Conservation (phyloP, 2,329 filamentous ascomycete species). For the Hymenoscyphus infarciens region DNA sequence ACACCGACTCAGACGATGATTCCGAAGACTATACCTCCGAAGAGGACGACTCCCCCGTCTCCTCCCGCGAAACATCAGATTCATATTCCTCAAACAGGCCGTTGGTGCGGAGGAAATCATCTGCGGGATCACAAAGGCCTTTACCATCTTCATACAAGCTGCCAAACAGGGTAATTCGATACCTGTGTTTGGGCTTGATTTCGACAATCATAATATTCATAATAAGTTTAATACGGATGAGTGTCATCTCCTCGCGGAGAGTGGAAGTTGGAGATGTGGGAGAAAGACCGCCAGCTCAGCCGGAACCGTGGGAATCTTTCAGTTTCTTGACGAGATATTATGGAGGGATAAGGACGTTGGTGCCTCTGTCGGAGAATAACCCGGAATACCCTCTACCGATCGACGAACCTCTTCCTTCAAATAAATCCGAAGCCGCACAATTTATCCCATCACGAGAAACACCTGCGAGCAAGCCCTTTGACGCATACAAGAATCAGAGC, state of each 20-base stretch:
- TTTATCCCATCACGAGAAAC: slow-evolving; percentile 38
- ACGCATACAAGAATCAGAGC: slow-evolving; percentile 56
- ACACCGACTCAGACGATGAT: slow-evolving; percentile 44
- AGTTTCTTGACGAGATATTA: slow-evolving; percentile 85
- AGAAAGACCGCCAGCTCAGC: slow-evolving; percentile 60
- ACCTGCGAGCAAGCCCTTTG: slow-evolving; percentile 54
- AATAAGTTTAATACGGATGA: slow-evolving; percentile 68
- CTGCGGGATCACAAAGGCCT: slow-evolving; percentile 16
- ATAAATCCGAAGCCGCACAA: slow-evolving; percentile 33
- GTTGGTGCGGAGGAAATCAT: slow-evolving; percentile 31
- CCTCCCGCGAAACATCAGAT: slow-evolving; percentile 32
- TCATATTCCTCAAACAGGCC: slow-evolving; percentile 33
- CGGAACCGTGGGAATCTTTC: slow-evolving; percentile 76
- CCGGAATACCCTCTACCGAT: slow-evolving; percentile 75
- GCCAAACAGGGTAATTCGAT: slow-evolving; percentile 71
- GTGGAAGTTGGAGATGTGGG: slow-evolving; percentile 55
- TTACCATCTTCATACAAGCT: slow-evolving; percentile 38
- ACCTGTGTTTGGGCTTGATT: slow-evolving; percentile 70
- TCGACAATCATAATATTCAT: slow-evolving; percentile 73
- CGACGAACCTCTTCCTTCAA: slow-evolving; percentile 50
- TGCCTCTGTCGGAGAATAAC: slow-evolving; percentile 60
- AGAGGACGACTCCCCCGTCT: slow-evolving; percentile 28
- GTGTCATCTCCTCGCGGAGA: slow-evolving; percentile 63
- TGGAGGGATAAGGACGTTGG: slow-evolving; percentile 74
- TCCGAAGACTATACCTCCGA: slow-evolving; percentile 38